Base-by-base conservation (phyloP, 1,284 basidiomycete species). In the Volvariella surrecta region DNA sequence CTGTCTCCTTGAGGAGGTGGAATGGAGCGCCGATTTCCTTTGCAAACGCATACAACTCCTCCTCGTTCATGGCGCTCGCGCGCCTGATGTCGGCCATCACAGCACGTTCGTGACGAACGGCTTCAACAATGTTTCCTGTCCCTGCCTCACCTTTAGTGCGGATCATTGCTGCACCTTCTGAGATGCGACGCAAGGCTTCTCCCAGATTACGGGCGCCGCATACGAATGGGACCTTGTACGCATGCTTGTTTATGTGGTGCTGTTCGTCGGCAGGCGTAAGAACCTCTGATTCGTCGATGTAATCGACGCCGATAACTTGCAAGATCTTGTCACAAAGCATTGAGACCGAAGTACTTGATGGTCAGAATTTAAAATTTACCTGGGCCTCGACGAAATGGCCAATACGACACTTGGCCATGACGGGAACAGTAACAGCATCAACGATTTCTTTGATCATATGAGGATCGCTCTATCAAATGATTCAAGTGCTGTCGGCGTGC, bases 61-160 rank as follows among this genome's bases (percentile, higher is more conserved):
- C 93, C 58, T 99, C 94, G 50, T 69, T 84, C 89, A 94, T 91
- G 31, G 81, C 75, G 53, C 85, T 81, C 10, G 87, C 88, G 54
- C 78, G 79, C 53, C 89, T 79, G 63, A 99, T 97, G 59, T 94
- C 90, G 52, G 80, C 71, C 68, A 63, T 81, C 47, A 95, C 81
- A 18, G 84, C 71, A 44, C 95, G 82, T 57, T 89, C 82, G 72
- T 98, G 95, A 50, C 90, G 81, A 45, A 98, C 95, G 35, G 92
- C 93, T 67, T 98, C 95, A 51, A 98, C 91, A 42, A 98, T 89
- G 62, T 99, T 98, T 32, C 96, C 95, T 0, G 95, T 99, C 32
- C 95, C 95, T 18, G 95, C 95, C 66, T 93, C 90, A 50, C 96
- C 94, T 67, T 96, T 97, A 48, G 94, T 96, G 54, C 94, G 89